Base-by-base conservation (phyloP, 176 grass and related monocot genomes). In the Carex pumila region DNA sequence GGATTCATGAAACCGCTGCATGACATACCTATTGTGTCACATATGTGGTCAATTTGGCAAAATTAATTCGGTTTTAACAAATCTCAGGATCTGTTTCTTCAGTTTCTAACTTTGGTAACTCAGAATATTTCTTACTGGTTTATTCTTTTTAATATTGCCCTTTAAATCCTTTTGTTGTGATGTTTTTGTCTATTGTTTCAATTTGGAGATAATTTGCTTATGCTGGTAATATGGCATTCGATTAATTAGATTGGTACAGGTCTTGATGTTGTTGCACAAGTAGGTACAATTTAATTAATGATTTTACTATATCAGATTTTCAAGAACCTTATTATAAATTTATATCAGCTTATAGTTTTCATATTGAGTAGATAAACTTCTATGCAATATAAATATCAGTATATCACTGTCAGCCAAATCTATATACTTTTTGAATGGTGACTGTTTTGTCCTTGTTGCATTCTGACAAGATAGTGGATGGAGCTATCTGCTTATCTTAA, bases 401-500 rank as follows among this genome's bases (percentile, higher is more conserved):
- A 50, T 75, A 75, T 54, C 47, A 53, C 14, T 75, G 71, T 75
- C 71, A 75, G 45, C 47, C 12, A 54, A 75, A 12, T 75, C 47
- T 5, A 75, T 53, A 53, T 75, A 75, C 21, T 53, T 75, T 75
- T 53, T 75, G 19, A 75, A 75, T 31, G 47, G 71, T 31, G 71
- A 54, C 71, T 7, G 5, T 30, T 75, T 30, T 75, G 47, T 47
- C 45, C 13, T 53, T 54, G 14, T 53, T 75, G 10, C 47, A 75
- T 75, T 75, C 47, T 75, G 71, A 75, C 22, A 75, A 75, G 71
- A 71, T 71, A 17, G 47, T 75, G 12, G 47, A 52, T 53, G 71
- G 47, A 54, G 22, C 43, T 54, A 54, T 75, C 21, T 75, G 47
- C 8, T 75, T 54, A 75, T 54, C 49, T 75, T 22, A 13, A 75